Conservation (phyloP, 2,329 filamentous ascomycete genomes). For the Ceratocystis alfenasii region DNA sequence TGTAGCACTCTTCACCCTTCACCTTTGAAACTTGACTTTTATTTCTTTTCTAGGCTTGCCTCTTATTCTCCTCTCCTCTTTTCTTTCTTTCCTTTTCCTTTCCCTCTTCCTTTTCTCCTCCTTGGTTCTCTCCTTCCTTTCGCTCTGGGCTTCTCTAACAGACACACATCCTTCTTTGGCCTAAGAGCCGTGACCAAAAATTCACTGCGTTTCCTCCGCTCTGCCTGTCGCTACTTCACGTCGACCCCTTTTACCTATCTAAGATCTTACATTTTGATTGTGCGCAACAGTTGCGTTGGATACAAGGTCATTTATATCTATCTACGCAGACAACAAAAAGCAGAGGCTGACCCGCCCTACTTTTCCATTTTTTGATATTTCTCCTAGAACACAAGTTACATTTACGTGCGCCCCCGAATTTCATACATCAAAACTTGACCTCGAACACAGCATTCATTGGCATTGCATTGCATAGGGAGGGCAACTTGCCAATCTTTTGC, state of each 20-base stretch:
- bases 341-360: no score
- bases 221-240: background rate
- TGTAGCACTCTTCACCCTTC: background rate
- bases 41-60: background rate
- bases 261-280: no score
- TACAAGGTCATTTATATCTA: no score
- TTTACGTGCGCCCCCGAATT: background rate
- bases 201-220: background rate
- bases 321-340: no score
- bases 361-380: background rate
- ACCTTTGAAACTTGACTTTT: constrained; percentile 9
- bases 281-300: no score
- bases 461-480: background rate
- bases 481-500: background rate
- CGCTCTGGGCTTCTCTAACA: background rate
- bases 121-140: constrained; percentile 6
- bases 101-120: constrained; percentile 4
- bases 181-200: constrained; percentile 3
- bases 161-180: background rate
- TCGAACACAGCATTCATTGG: background rate
- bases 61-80: background rate
- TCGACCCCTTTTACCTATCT: background rate
- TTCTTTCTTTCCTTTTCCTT: background rate
- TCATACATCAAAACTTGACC: background rate
- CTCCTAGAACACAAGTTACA: background rate